Evolutionary conservation across 352 stramenopile species (phyloP), one percentile per base, ranked within the genome.

Genomic region (Achlya hypogyna): DNA sequence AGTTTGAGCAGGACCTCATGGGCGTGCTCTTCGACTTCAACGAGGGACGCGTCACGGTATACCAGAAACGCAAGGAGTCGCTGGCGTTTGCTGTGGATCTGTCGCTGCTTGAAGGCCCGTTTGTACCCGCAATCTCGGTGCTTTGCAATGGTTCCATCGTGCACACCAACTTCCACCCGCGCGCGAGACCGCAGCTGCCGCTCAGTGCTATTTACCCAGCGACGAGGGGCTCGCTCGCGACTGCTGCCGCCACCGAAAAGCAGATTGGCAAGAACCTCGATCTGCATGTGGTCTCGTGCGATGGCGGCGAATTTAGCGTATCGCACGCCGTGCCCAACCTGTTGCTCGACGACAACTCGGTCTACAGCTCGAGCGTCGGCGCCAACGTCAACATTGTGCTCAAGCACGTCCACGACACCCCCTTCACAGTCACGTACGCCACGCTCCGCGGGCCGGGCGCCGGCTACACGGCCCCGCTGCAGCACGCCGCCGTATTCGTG

Each of bases 21-120:
- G 86, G 86, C 0, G 72, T 89, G 31, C 73, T 92, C 12, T 92
- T 89, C 71, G 84, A 95, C 70, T 90, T 95, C 40, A 73, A 78
- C 31, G 85, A 82, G 31, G 71, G 73, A 0, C 81, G 70, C 20
- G 53, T 86, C 28, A 89, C 78, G 0, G 62, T 89, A 23, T 89
- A 79, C 56, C 73, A 82, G 0, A 76, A 79, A 20, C 66, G 68
- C n/a, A 70, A 66, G 1, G 78, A 91, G 16, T 76, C 82, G 18
- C 28, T 79, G 20, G 70, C 72, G 1, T 73, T 67, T 14, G 64
- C 69, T 2, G 47, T 87, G 22, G 75, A 86, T 31, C 1, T 78
- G 0, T 53, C 65, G 2, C 63, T 40, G 0, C 27, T 81, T n/a
- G 77, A 66, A 53, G 74, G 73, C 1, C 78, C 78, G 0, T 51